Evolutionary conservation across 495 filamentous ascomycete species (phyloP), one percentile per base, ranked within the genome.

Genomic region (Elasticomyces elasticus): DNA sequence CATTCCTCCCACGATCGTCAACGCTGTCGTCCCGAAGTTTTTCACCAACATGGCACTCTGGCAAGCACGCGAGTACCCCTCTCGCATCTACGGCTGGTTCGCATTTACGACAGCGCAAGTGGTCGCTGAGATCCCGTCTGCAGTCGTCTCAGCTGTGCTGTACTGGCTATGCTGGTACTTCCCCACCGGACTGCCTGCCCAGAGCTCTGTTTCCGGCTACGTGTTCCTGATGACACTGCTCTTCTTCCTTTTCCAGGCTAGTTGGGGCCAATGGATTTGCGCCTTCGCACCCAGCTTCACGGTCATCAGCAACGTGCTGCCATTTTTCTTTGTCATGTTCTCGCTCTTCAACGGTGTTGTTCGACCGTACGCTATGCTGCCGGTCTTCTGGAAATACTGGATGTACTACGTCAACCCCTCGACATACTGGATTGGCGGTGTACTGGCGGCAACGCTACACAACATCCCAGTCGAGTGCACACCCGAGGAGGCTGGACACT

Each of bases 101-200:
- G 83, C 88, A 6, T 95, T 94, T 69, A 79, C 74, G 60, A 87
- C 84, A 0, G 87, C 86, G 13, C 80, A 85, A 57, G 69, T 89
- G 6, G 70, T 92, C 20, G 80, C 77, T 37, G 89, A 95, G 64
- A 82, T 94, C 46, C 89, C 89, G 0, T 77, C 77, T 28, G 76
- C 79, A 9, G 76, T 89, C 52, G 47, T 87, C 24, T 75, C 74
- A 0, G 76, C 69, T 0, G 69, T 82, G 11, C 65, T 94, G 37
- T 92, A 90, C 72, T 95, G 73, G 68, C 52, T 81, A 1, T 69
- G 86, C 0, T 94, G 87, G 87, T 94, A 92, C 70, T 89, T 75
- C 60, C 79, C 88, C 2, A 77, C 81, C 0, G 87, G 89, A 0
- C 68, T 92, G 11, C 83, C 86, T 0, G 72, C 69, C 0, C 79